These are phyloP conservation scores for Centrapalus pauciflorus DNA, from an alignment of 129 eudicot genomes.

Conservation along the genomic window DNA sequence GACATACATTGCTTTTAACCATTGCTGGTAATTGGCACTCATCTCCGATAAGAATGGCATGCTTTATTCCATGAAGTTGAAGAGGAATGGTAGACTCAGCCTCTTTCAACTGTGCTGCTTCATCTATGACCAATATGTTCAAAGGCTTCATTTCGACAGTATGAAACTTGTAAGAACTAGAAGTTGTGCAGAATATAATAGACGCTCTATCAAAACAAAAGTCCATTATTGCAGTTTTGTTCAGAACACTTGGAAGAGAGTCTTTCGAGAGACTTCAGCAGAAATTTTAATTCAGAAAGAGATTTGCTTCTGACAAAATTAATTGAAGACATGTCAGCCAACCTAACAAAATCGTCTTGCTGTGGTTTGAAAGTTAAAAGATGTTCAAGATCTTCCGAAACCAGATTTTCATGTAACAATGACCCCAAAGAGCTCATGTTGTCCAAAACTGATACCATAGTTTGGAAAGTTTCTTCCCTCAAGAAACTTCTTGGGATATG, in stretches of 20 bases:
- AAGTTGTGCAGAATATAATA: conserved; percentile 54
- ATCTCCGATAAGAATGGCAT: conserved; percentile 52
- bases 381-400: conserved; percentile 32
- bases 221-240: conserved; percentile 13
- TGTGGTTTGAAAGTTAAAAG: conserved; percentile 17
- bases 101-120: conserved; percentile 55
- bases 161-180: conserved; percentile 51
- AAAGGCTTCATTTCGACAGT: conserved; percentile 24
- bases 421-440: conserved; percentile 30
- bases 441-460: conserved; percentile 20
- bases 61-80: conserved; percentile 38
- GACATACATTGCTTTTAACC: conserved; percentile 42
- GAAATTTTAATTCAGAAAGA: conserved; percentile 28
- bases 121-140: conserved; percentile 40
- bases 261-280: conserved; percentile 32
- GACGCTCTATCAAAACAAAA: conserved; percentile 58
- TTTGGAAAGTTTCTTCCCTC: conserved; percentile 20
- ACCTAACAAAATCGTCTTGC: conserved; percentile 8
- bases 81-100: conserved; percentile 47
- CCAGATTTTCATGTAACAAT: conserved; percentile 34
- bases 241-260: conserved; percentile 39
- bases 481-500: conserved; percentile 50
- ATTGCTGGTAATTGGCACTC: conserved; percentile 53
- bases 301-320: conserved; percentile 19
- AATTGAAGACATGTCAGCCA: neutral